Conservation (phyloP, 257 asterid species). For the Primulina tabacum region DNA sequence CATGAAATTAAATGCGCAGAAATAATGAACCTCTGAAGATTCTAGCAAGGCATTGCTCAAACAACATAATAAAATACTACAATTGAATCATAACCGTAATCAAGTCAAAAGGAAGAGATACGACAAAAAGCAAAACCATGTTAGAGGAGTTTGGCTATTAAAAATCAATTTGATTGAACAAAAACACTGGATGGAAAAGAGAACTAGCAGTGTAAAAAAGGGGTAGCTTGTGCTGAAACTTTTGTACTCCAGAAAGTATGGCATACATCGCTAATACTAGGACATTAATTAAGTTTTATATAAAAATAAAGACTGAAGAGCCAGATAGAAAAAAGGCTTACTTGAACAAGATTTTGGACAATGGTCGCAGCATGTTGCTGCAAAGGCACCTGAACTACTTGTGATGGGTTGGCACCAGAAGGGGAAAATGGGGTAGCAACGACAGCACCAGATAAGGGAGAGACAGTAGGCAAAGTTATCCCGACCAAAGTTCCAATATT, state of each 20-base stretch:
- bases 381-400: slow-evolving; percentile 46
- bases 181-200: neutral
- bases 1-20: neutral
- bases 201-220: neutral
- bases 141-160: slow-evolving; percentile 13
- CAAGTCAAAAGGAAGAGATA: slow-evolving; percentile 3
- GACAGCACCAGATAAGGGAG: slow-evolving; percentile 44
- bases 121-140: slow-evolving; percentile 4
- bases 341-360: slow-evolving; percentile 69
- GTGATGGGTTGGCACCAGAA: slow-evolving; percentile 33
- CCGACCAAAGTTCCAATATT: slow-evolving; percentile 51
- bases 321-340: slow-evolving; percentile 26
- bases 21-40: neutral
- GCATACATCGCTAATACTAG: slow-evolving; percentile 19
- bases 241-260: neutral
- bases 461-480: slow-evolving; percentile 41
- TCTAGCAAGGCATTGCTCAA: slow-evolving; percentile 13
- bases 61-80: slow-evolving; percentile 6
- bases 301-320: neutral
- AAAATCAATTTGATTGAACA: neutral
- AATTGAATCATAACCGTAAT: slow-evolving; percentile 12
- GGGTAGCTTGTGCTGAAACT: neutral
- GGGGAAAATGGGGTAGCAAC: slow-evolving; percentile 45
- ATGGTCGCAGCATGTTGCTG: slow-evolving; percentile 77
- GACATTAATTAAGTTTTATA: neutral